Evolutionary conservation across 441 rosid genomes (phyloP).

Genomic region (Gossypium davidsonii): DNA sequence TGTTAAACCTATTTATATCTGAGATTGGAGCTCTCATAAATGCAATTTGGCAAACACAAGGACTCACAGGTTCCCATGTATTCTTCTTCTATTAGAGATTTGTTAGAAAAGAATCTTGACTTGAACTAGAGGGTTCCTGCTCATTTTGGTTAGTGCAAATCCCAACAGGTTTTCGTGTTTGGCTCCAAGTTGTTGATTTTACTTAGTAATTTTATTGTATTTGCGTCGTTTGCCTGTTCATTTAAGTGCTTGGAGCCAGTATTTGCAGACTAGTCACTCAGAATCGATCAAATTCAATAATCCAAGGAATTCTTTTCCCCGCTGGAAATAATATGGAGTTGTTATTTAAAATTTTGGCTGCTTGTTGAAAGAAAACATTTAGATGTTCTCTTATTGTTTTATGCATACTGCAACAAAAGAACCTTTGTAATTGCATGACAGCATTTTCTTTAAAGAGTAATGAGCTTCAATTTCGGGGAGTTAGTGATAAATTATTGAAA

Average conservation of each 20-base stretch:
- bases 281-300: conserved; percentile 13
- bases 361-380: background rate
- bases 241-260: conserved; percentile 18
- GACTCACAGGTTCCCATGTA: conserved; percentile 23
- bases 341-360: too few relatives aligned
- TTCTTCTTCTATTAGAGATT: conserved; percentile 6
- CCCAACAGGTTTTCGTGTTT: conserved; percentile 12
- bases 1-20: conserved; percentile 80
- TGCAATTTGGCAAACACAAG: background rate
- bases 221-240: conserved; percentile 15
- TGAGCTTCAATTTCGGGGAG: too few relatives aligned
- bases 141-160: conserved; percentile 17
- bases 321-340: background rate
- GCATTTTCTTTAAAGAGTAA: background rate
- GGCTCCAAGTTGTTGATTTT: conserved; percentile 26
- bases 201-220: background rate
- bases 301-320: background rate
- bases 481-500: background rate
- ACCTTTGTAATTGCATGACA: background rate
- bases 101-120: conserved; percentile 9
- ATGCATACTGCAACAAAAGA: background rate
- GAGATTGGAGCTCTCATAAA: conserved; percentile 14
- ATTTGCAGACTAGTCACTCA: conserved; percentile 26
- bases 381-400: too few relatives aligned
- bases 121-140: conserved; percentile 20